Base-by-base conservation (phyloP, 2,329 filamentous ascomycete genomes). In the Diplocarpon rosae region DNA sequence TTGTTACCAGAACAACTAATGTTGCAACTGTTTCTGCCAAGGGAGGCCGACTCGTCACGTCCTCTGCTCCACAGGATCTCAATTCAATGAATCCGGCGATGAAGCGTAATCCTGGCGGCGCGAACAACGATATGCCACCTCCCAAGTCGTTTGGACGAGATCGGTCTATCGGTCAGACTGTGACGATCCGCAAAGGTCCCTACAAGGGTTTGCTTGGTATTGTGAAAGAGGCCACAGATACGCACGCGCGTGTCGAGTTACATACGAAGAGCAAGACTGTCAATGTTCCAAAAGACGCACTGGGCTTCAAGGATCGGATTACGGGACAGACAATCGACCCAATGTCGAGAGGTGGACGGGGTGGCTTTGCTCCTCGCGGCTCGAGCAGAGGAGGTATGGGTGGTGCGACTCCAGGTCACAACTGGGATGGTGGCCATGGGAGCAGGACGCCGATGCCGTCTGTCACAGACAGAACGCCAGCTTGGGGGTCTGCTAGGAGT, bases 181-280 rank as follows among this genome's bases (percentile, higher is more conserved):
- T 96, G 36, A 86, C 83, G 41, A 84, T 96, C 59, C 78, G 81
- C 46, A 87, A 83, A 60, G 92, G 92, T 24, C 80, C 83, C 16
- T 88, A 90, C 70, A 98, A 98, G 66, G 90, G 90, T 45, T 72
- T 95, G 35, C 70, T 96, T 34, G 92, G 92, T 56, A 94, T 95
- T 53, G 89, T 98, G 56, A 95, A 95, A 62, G 90, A 96, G 61
- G 84, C 90, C 1, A 94, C 86, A 6, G 89, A 93, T 56, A 77
- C 77, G 3, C 78, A 84, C 58, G 90, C 87, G 27, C 83, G 89
- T 51, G 84, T 98, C 34, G 92, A 98, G 66, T 69, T 98, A 32
- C 90, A 96, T 62, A 89, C 89, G 5, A 95, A 94, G 69, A 86
- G 81, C 66, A 96, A 95, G 70, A 83, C 85, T 13, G 78, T 96